phyloP scores from a whole-genome alignment of 2,329 filamentous ascomycete species.

The Claviceps sp. region DNA sequence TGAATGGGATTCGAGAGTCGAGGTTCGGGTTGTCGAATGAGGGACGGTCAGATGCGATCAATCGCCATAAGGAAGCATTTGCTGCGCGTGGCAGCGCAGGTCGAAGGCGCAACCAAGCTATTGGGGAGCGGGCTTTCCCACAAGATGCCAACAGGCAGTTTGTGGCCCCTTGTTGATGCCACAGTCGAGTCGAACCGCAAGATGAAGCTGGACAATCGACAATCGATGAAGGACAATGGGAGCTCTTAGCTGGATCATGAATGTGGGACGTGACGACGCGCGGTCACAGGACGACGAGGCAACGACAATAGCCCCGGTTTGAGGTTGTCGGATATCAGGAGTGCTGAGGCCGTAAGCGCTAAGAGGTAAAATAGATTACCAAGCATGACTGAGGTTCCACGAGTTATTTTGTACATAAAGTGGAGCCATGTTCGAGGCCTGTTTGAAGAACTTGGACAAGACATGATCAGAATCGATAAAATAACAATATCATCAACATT shows the following conservation, averaged over 20 bases:
- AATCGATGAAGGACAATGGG: not conserved
- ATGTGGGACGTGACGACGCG: not conserved
- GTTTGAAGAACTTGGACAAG: no score
- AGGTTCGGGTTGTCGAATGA: not conserved
- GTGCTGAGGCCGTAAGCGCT: no score
- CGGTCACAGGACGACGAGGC: no score
- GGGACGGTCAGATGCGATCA: not conserved
- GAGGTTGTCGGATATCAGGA: no score
- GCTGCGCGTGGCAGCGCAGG: slow-evolving; percentile 7
- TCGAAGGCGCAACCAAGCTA: not conserved
- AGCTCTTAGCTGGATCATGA: not conserved
- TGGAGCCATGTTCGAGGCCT: no score
- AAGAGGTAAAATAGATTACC: no score
- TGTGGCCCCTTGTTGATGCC: not conserved
- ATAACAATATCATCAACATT: no score
- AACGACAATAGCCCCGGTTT: no score
- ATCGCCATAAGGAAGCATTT: slow-evolving; percentile 1
- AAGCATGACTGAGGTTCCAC: no score
- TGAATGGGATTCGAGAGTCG: not conserved
- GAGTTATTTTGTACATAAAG: no score
- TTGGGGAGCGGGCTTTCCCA: not conserved
- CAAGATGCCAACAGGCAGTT: not conserved
- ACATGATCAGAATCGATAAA: no score
- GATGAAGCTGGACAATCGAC: not conserved
- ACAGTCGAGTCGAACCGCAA: not conserved